Percentiles rank a stretch among this genome's conserved stretches.
Evolutionary conservation across 2,329 filamentous ascomycete genomes (phyloP).

Genomic region (Scedosporium boydii): DNA sequence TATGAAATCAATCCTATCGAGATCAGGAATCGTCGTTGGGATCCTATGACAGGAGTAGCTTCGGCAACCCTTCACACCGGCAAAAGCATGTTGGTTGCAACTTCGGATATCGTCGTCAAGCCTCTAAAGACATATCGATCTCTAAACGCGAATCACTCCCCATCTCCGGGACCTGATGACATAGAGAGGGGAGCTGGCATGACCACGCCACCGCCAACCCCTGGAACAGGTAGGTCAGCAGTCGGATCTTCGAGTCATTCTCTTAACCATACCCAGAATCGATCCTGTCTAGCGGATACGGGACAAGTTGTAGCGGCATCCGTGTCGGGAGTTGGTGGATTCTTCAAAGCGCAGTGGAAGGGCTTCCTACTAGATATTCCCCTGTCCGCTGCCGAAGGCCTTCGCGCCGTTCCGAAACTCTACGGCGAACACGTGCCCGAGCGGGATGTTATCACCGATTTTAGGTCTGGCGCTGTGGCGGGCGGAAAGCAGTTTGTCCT

Average conservation of each 20-base stretch:
- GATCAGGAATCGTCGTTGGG: constrained; percentile 24
- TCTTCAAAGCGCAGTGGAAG: constrained; percentile 24
- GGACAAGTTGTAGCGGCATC: constrained; percentile 8
- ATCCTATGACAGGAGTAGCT: constrained; percentile 17
- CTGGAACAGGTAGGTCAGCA: neutral
- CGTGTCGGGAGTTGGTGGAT: constrained; percentile 20
- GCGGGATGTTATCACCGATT: constrained; percentile 33
- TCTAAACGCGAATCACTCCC: neutral
- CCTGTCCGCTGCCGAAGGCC: constrained; percentile 39
- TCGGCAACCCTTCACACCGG: constrained; percentile 11
- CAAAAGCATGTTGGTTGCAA: constrained; percentile 9
- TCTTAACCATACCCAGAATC: neutral
- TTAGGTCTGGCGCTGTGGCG: constrained; percentile 31
- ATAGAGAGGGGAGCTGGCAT: neutral
- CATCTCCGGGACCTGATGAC: neutral
- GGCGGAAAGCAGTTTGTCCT: constrained; percentile 33
- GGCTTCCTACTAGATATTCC: constrained; percentile 35
- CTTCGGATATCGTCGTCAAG: constrained; percentile 12
- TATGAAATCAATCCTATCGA: constrained; percentile 11
- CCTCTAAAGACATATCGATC: constrained; percentile 10
- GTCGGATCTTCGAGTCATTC: neutral
- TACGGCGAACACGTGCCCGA: constrained; percentile 28
- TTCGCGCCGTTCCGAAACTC: constrained; percentile 41
- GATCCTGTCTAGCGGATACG: neutral
- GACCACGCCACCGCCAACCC: constrained; percentile 2